Evolutionary conservation across 31 red algal species (phyloP), one percentile per base, ranked within the genome.

Genomic region (Asparagopsis taxiformis): DNA sequence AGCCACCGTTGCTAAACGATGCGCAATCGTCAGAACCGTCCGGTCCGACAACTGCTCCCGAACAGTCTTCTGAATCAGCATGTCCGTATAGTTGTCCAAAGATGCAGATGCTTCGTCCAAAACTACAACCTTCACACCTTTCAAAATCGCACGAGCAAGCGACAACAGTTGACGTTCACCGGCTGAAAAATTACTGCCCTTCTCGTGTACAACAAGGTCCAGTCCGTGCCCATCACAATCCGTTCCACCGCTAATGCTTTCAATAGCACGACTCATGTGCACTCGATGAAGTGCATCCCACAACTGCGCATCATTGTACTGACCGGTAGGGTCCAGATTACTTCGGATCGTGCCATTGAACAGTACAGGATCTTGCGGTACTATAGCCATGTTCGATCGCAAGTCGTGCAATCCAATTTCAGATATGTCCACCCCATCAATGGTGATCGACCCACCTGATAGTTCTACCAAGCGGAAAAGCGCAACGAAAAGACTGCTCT

Each of bases 41-140:
- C 89, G 71, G 33, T 72, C 77, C n/a, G 71, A 37, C 20, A 79
- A 51, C 35, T 88, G 52, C 58, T 92, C 69, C 41, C 74, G 68
- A 1, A 99, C 53, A 15, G 82, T 83, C 31, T 82, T 76, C 62
- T 99, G 91, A 28, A 93, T 72, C n/a, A 74, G 38, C 30, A 65
- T 78, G 63, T 99, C 97, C 23, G 85, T 95, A 36, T 91, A 71
- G 31, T 74, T 73, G 57, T 92, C 92, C 8, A 99, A 66, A 11
- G 88, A 80, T n/a, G 83, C 82, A 36, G 97, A 87, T 9, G 87
- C 72, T 48, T 99, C 97, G 53, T 99, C 97, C 52, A 99, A 49
- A 9, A 94, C 80, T 28, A 99, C 63, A 20, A 99, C 33, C 54
- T 68, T 54, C 0, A 74, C 70, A 29, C 61, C 66, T n/a, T 72